Evolutionary conservation across 768 basidiomycete species (phyloP), one percentile per base, ranked within the genome.

Genomic region (Cubamyces sp.): DNA sequence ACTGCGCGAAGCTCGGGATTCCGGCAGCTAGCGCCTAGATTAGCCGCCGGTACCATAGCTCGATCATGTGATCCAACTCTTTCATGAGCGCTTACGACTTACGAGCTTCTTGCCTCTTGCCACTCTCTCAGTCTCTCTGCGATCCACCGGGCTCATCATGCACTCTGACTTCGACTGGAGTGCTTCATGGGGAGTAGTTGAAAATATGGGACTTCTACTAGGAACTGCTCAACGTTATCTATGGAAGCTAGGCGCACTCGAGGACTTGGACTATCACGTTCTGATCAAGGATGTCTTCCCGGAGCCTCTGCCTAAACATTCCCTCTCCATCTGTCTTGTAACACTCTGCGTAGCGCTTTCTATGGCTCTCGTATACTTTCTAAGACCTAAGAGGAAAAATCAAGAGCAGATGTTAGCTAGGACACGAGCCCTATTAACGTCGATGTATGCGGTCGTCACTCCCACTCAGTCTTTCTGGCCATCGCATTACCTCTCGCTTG

Each of bases 381-480:
- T 34, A 1, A 5, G 34, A 49, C 11, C 3, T 49, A 49, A 3
- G 3, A 12, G 5, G 25, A 23, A 23, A 8, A 26, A 23, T 9
- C 1, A 14, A 53, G 19, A 49, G 25, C n/a, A 25, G 12, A 34
- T 12, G 16, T 26, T 63, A 12, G 8, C 61, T 21, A 26, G 52
- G 9, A 58, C 57, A 19, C 56, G 63, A 15, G 30, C 28, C 4
- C 30, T 57, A 16, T 48, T 68, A 3, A 23, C 40, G 49, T 53
- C 64, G 4, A 25, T 68, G 39, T 57, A 61, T 37, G 37, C 54
- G 21, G 26, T 66, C 42, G 45, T 68, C 43, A 57, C 64, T 1
- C 67, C 67, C 11, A 68, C 64, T 9, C 58, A 63, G 39, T 68
- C 67, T 14, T 42, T 64, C 37, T 68, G 67, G 67, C 64, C 67